Percentiles rank a stretch among this genome's conserved stretches.
phyloP scores from a whole-genome alignment of 441 rosid species.

The Euphorbia schlechtendalii region DNA sequence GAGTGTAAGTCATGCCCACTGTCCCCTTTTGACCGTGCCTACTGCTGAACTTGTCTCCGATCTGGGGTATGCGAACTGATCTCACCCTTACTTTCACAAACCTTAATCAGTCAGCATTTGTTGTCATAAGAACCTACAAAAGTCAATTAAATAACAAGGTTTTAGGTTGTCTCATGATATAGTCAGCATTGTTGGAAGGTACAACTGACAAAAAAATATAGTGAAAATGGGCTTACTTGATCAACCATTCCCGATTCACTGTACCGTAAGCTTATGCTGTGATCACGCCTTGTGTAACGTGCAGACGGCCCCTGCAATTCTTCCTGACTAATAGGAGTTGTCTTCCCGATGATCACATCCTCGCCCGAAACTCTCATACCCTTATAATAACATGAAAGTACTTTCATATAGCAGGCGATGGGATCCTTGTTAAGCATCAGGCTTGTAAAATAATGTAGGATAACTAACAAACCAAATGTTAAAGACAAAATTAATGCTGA shows the following conservation, averaged over 20 bases:
- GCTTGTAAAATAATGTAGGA: neutral
- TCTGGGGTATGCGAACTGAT: constrained; percentile 94
- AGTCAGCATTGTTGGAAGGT: neutral
- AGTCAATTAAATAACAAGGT: constrained; percentile 1
- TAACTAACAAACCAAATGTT: neutral
- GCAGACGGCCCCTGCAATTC: constrained; percentile 86
- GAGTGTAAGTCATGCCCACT: constrained; percentile 98
- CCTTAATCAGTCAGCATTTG: constrained; percentile 95
- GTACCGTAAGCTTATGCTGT: constrained; percentile 93
- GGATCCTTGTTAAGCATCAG: neutral
- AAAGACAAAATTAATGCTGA: neutral
- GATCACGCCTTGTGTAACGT: constrained; percentile 85
- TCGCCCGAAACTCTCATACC: constrained; percentile 98
- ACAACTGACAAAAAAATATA: neutral
- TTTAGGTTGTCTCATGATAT: neutral
- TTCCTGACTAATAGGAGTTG: constrained; percentile 90
- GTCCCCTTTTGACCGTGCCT: constrained; percentile 99
- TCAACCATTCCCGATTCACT: constrained; percentile 98
- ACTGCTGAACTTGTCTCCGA: constrained; percentile 97
- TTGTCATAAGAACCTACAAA: constrained; percentile 78
- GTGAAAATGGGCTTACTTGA: constrained; percentile 51
- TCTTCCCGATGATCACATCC: constrained; percentile 96
- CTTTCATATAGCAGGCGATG: no score
- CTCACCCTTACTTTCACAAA: constrained; percentile 98
- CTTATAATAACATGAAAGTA: constrained; percentile 28